Base-by-base conservation (phyloP, 768 basidiomycete genomes). In the Suillus decipiens region DNA sequence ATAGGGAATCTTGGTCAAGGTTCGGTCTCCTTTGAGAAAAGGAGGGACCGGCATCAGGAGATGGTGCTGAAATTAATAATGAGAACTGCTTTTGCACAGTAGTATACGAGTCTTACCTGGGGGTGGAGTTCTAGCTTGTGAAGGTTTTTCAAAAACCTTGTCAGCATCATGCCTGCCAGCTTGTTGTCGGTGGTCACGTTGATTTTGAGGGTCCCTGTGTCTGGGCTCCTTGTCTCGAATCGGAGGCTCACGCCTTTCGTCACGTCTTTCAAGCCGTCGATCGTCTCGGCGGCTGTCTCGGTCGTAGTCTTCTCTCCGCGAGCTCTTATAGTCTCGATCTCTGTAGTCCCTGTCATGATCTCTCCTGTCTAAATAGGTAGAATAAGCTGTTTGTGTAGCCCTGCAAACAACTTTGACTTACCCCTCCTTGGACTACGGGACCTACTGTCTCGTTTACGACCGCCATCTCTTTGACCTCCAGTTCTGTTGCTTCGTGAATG, bases 1-100 rank as follows among this genome's bases (percentile, higher is more conserved):
- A 77, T 50, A 76, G 73, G 57, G 78, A 73, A 63, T 83, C 80
- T 61, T 78, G 73, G 64, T 84, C 81, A 61, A 77, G 73, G 63
- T 77, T 78, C 33, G 75, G 76, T 60, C 72, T 70, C n/a, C 6
- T 45, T n/a, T 41, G 37, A n/a, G 59, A 42, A 61, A 59, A 62
- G 31, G 61, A 61, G 5, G 55, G 34, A n/a, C 42, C 61, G 6
- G 41, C 31, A 62, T 59, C 58, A 19, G 11, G 11, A 41, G 59
- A 22, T 34, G 53, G 31, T 6, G n/a, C 33, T 57, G 22, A 34
- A 57, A 41, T 12, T 12, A 17, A 28, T 31, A 17, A 57, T 57
- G 24, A 57, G 56, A 41, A 12, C 28, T 19, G 39, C 28, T 28
- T 19, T 12, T 17, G 17, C 11, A 31, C 5, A 3, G 56, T 3